Evolutionary conservation across 2,329 filamentous ascomycete species (phyloP).

Genomic region (Fusarium sp.): DNA sequence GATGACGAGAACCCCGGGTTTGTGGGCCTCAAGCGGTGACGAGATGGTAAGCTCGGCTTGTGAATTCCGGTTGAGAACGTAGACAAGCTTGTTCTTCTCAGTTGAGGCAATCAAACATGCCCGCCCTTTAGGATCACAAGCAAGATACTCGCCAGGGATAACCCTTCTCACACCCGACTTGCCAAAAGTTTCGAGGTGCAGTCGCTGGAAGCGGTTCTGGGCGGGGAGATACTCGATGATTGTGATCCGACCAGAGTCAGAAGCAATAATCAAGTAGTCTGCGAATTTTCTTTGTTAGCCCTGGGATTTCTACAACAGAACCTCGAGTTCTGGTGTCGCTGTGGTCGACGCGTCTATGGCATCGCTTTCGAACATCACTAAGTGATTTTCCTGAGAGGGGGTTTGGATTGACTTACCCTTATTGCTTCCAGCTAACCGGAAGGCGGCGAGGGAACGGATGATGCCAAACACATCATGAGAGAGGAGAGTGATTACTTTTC

Average conservation of each 20-base stretch:
- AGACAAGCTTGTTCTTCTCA: conserved; percentile 99
- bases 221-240: conserved; percentile 91
- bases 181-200: conserved; percentile 97
- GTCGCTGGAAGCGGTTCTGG: conserved; percentile 85
- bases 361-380: conserved; percentile 68
- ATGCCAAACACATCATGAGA: conserved; percentile 98
- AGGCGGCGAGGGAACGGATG: conserved; percentile 87
- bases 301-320: conserved; percentile 44
- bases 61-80: conserved; percentile 94
- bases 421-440: conserved; percentile 89
- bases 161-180: conserved; percentile 96
- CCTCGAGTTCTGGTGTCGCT: conserved; percentile 26
- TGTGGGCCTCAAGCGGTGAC: conserved; percentile 95
- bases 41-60: conserved; percentile 97
- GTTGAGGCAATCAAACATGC: conserved; percentile 93
- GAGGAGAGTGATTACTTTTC: conserved; percentile 85
- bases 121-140: conserved; percentile 93
- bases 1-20: conserved; percentile 89
- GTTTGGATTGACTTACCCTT: conserved; percentile 80
- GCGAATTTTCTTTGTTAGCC: conserved; percentile 47
- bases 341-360: conserved; percentile 38
- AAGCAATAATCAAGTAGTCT: conserved; percentile 97
- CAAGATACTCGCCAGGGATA: conserved; percentile 94
- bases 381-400: conserved; percentile 63
- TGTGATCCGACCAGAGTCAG: conserved; percentile 94